Base-by-base conservation (phyloP, 2,329 filamentous ascomycete genomes). In the Aphanocladium album region DNA sequence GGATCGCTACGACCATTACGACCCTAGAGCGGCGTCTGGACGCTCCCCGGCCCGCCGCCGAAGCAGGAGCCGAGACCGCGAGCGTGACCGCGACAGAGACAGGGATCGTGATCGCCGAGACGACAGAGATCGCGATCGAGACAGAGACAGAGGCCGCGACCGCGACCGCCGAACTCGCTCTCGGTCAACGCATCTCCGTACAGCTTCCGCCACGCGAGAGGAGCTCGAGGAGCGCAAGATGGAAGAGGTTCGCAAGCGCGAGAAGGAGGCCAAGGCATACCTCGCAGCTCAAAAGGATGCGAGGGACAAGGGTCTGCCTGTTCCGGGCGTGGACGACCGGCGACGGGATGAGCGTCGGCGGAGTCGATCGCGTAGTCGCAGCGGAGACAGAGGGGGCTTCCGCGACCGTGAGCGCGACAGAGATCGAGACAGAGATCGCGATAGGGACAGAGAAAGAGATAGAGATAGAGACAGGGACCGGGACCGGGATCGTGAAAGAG, bases 221-320 rank as follows among this genome's bases (percentile, higher is more conserved):
- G 76, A 74, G 66, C 77, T 74, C 56, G 73, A 74, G 59, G 74
- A 70, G 62, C 69, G 70, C 16, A 67, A 71, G 30, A 66, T 69
- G 45, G 69, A 74, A 56, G 68, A 72, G 33, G 66, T 64, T 21
- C 62, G 62, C n/a, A 69, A 67, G 65, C 70, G 65, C n/a, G 70
- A 72, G 61, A 68, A 62, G 64, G 67, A 53, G 68, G 85, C 85
- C 43, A 87, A 86, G 69, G 83, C 83, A 5, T 88, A 87, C 65
- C 74, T 87, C 41, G 83, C 83, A 7, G 83, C 83, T 2, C 83
- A 86, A 65, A 81, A 83, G 63, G 83, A 86, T 65, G 84, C 84
- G 35, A 78, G 82, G 33, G 79, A 79, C 52, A 86, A 86, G 68
- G 83, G 83, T 9, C 70, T 85, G 45, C 82, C 83, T 1, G 72